A percentile compares a stretch with the other conserved stretches of the same genome.
Evolutionary conservation across 192 early-diverging fungal species (phyloP).

Genomic region (Geosiphon pyriformis): DNA sequence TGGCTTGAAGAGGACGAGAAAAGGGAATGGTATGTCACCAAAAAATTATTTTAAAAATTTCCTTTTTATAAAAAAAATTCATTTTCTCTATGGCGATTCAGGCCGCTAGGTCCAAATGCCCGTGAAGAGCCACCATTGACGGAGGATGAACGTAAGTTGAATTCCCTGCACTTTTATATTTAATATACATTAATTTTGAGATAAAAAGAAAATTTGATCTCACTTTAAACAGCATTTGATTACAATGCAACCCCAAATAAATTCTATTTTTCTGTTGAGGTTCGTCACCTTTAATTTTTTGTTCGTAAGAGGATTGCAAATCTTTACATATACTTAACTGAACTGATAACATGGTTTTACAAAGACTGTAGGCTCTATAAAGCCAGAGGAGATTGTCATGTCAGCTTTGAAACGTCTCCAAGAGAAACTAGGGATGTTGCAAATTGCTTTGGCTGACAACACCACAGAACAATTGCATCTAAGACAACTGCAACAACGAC

Average conservation of each 20-base stretch:
- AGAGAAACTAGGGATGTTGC: slow-evolving; percentile 66
- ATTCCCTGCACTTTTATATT: no score
- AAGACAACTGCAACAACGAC: background rate
- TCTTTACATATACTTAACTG: background rate
- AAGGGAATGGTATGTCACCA: slow-evolving; percentile 76
- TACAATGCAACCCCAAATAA: slow-evolving; percentile 73
- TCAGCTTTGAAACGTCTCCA: slow-evolving; percentile 65
- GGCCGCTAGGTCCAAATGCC: slow-evolving; percentile 62
- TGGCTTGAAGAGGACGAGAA: slow-evolving; percentile 87
- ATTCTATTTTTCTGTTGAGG: slow-evolving; percentile 75
- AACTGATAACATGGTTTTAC: slow-evolving; percentile 1
- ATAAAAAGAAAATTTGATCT: slow-evolving; percentile 1
- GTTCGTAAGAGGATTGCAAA: background rate
- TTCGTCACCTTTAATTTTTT: slow-evolving; percentile 23
- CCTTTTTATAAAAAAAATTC: no score
- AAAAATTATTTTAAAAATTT: background rate
- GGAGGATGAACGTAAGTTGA: slow-evolving; percentile 42
- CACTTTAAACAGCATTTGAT: slow-evolving; percentile 52
- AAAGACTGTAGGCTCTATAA: slow-evolving; percentile 72
- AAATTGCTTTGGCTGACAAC: slow-evolving; percentile 45
- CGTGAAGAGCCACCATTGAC: slow-evolving; percentile 49
- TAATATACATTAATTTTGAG: background rate
- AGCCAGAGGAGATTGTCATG: slow-evolving; percentile 65
- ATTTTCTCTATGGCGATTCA: no score
- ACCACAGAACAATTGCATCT: background rate